phyloP scores from a whole-genome alignment of 164 flowering plant genomes.

The Taxillus chinensis region DNA sequence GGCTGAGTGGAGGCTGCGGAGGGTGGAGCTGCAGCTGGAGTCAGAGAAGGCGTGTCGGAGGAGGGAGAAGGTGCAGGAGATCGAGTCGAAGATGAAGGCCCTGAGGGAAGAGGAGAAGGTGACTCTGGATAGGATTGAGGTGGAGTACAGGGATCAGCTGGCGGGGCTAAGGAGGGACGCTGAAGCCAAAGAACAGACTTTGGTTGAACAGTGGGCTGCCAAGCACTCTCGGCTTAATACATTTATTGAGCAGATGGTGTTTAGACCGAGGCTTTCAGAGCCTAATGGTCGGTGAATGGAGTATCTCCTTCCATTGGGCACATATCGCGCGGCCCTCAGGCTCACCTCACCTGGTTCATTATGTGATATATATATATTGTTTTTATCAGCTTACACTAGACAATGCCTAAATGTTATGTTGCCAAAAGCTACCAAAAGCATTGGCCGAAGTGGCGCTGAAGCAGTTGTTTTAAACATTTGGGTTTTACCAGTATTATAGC shows the following conservation, averaged over 20 bases:
- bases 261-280: constrained; percentile 34
- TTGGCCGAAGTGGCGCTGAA: no score
- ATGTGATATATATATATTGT: no score
- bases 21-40: constrained; percentile 83
- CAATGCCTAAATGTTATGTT: no score
- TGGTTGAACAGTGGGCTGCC: constrained; percentile 69
- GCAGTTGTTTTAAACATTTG: no score
- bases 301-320: neutral
- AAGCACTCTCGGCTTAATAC: constrained; percentile 53
- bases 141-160: constrained; percentile 73
- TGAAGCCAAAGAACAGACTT: constrained; percentile 75
- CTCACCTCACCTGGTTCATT: no score
- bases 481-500: no score
- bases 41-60: constrained; percentile 68
- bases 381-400: no score
- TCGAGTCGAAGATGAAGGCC: constrained; percentile 58
- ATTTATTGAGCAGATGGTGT: constrained; percentile 66
- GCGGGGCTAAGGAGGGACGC: constrained; percentile 68
- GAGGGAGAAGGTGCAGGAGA: constrained; percentile 83
- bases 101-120: constrained; percentile 65
- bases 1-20: constrained; percentile 77
- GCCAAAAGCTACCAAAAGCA: no score
- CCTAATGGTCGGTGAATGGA: constrained; percentile 30
- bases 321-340: no score
- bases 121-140: constrained; percentile 57